A percentile compares a stretch with the other conserved stretches of the same genome.
Conservation (phyloP, 2,329 filamentous ascomycete genomes). For the Mycosphaerella sp. region DNA sequence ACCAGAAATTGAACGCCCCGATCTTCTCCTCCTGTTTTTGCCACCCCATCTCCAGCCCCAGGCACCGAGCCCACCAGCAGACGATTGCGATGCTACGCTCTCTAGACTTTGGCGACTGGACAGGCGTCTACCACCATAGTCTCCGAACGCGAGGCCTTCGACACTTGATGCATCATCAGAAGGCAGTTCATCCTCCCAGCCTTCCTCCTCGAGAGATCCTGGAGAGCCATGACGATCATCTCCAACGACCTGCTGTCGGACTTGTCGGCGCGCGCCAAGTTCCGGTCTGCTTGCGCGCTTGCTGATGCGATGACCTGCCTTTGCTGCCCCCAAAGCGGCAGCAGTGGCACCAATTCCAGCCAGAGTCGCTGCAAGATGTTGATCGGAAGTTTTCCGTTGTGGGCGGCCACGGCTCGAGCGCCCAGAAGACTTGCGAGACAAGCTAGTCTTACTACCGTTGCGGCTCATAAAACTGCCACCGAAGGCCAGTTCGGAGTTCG, state of each 20-base stretch:
- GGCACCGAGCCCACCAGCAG: slow-evolving; percentile 41
- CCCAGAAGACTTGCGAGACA: slow-evolving; percentile 23
- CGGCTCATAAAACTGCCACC: slow-evolving; percentile 33
- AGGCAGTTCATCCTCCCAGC: slow-evolving; percentile 51
- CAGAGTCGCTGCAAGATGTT: slow-evolving; percentile 43
- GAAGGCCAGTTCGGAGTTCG: slow-evolving; percentile 44
- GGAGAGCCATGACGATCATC: slow-evolving; percentile 22
- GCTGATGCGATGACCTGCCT: slow-evolving; percentile 31
- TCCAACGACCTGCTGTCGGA: slow-evolving; percentile 11
- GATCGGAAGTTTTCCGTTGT: slow-evolving; percentile 39
- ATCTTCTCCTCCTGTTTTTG: slow-evolving; percentile 42
- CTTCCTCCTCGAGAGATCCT: slow-evolving; percentile 45
- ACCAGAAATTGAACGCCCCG: slow-evolving; percentile 12
- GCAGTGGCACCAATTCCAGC: slow-evolving; percentile 45
- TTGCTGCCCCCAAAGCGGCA: slow-evolving; percentile 43
- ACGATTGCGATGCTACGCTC: slow-evolving; percentile 49
- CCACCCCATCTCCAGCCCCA: slow-evolving; percentile 58
- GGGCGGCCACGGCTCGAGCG: slow-evolving; percentile 17
- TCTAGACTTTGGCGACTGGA: slow-evolving; percentile 44
- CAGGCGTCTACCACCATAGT: slow-evolving; percentile 34
- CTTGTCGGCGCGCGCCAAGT: slow-evolving; percentile 23
- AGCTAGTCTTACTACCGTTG: slow-evolving; percentile 12
- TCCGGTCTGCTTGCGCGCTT: slow-evolving; percentile 26
- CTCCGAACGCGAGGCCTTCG: slow-evolving; percentile 58
- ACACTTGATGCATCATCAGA: slow-evolving; percentile 51